Percentiles rank a stretch among this genome's conserved stretches.
These are phyloP conservation scores for Melastoma malabathricum DNA, from an alignment of 345 rosid species.

Conservation along the genomic window DNA sequence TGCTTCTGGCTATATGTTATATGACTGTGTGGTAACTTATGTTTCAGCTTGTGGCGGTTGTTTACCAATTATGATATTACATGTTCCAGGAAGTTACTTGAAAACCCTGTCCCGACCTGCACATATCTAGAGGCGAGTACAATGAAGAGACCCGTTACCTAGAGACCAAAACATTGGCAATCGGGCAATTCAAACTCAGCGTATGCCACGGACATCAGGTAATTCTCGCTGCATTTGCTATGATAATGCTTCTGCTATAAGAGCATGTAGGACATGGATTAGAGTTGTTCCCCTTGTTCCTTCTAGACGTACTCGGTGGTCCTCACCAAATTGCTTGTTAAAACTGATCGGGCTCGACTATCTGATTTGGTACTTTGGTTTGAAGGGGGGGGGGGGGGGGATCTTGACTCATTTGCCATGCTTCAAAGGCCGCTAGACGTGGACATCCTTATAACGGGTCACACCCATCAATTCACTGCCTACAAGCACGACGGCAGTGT, in stretches of 20 bases:
- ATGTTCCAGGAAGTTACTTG: slow-evolving; percentile 68
- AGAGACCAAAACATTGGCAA: slow-evolving; percentile 71
- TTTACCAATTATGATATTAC: background rate
- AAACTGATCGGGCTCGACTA: too few relatives aligned
- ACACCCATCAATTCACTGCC: slow-evolving; percentile 93
- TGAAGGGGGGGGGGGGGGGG: slow-evolving; percentile 94
- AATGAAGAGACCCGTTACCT: slow-evolving; percentile 77
- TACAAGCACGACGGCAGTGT: slow-evolving; percentile 97
- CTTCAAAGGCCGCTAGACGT: slow-evolving; percentile 90
- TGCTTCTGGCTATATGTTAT: too few relatives aligned
- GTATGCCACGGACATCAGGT: slow-evolving; percentile 97
- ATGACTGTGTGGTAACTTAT: too few relatives aligned
- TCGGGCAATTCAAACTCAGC: slow-evolving; percentile 91
- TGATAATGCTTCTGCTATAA: too few relatives aligned
- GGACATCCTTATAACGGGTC: slow-evolving; percentile 89
- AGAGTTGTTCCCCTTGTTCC: too few relatives aligned
- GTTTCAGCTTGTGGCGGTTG: too few relatives aligned
- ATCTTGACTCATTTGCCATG: slow-evolving; percentile 87
- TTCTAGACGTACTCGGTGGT: background rate
- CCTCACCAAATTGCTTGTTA: too few relatives aligned
- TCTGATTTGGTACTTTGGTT: slow-evolving; percentile 1
- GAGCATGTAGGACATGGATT: too few relatives aligned
- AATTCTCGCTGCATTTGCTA: background rate
- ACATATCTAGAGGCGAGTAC: slow-evolving; percentile 71
- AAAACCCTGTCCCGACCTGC: slow-evolving; percentile 85